Evolutionary conservation across 345 rosid species (phyloP), one percentile per base, ranked within the genome.

Genomic region (Alliaria petiolata): DNA sequence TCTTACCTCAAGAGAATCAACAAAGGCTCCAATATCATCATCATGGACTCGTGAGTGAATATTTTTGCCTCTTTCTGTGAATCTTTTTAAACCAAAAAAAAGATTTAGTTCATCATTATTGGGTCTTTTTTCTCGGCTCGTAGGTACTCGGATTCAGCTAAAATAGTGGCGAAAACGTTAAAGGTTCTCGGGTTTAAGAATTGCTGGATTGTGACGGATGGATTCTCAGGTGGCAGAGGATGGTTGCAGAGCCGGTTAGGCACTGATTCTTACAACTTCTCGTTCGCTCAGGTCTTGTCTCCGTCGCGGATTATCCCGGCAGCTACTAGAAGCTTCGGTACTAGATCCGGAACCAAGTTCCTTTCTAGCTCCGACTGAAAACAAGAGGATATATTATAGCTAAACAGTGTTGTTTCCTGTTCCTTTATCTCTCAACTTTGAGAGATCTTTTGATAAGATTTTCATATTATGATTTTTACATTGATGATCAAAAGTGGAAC

Each of bases 221-320:
- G 97, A 8, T 93, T 90, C 73, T 89, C 96, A 0, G 98, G 98
- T 26, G 61, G 95, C 22, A 86, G 78, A 81, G 97, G 97, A 45
- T 93, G 98, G 98, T 62, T 84, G 7, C 97, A 89, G 82, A 93
- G 98, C 69, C 78, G 88, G 40, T 79, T 93, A 64, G 98, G 97
- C 19, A 82, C 87, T 26, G 96, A 93, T 79, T 74, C 98, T 16
- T 90, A 90, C 62, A 89, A 83, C 69, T 75, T 89, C 53, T 83
- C 91, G 6, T 78, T 86, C 4, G 87, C 85, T 0, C 85, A 93
- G 71, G 78, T 93, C 54, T 61, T 93, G 19, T 87, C 93, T 11
- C 96, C 98, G 4, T 81, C 96, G 2, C 77, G 83, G 42, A 65
- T 89, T 31, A 76, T 93, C 55, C 89, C 96, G 0, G 82, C 87